Conservation (phyloP, 148 eudicot genomes). For the Spergularia bocconei region DNA sequence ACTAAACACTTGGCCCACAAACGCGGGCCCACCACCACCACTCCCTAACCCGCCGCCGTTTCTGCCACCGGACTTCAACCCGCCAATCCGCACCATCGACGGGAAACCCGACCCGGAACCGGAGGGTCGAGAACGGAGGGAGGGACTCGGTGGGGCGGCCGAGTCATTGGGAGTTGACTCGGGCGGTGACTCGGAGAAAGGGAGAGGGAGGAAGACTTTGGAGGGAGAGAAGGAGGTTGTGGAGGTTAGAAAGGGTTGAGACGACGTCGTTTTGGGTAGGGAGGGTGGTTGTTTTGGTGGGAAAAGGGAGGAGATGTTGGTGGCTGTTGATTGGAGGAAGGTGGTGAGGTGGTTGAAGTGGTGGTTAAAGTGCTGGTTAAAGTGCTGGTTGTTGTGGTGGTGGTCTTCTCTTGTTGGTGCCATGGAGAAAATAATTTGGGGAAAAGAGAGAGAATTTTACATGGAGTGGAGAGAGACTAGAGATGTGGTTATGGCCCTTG, state of each 20-base stretch:
- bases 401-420: slow-evolving; percentile 29
- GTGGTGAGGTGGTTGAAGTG: slow-evolving; percentile 24
- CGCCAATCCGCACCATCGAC: slow-evolving; percentile 47
- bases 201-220: slow-evolving; percentile 38
- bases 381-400: slow-evolving; percentile 28
- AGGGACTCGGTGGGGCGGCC: slow-evolving; percentile 22
- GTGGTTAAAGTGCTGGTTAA: slow-evolving; percentile 29
- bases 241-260: slow-evolving; percentile 10
- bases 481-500: background rate
- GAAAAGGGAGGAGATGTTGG: slow-evolving; percentile 37
- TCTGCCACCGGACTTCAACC: slow-evolving; percentile 40
- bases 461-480: background rate
- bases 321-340: slow-evolving; percentile 49
- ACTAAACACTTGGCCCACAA: slow-evolving; percentile 89
- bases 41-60: slow-evolving; percentile 32
- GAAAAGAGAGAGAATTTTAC: background rate
- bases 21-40: slow-evolving; percentile 66
- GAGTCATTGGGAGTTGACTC: slow-evolving; percentile 42
- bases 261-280: slow-evolving; percentile 30
- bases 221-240: slow-evolving; percentile 27
- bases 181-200: slow-evolving; percentile 25
- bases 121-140: slow-evolving; percentile 28
- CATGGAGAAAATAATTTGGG: slow-evolving; percentile 8
- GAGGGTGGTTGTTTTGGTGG: slow-evolving; percentile 13
- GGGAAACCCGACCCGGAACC: slow-evolving; percentile 48